Evolutionary conservation across 1,284 basidiomycete species (phyloP).

Genomic region (Kalmanozyma brasiliensis): DNA sequence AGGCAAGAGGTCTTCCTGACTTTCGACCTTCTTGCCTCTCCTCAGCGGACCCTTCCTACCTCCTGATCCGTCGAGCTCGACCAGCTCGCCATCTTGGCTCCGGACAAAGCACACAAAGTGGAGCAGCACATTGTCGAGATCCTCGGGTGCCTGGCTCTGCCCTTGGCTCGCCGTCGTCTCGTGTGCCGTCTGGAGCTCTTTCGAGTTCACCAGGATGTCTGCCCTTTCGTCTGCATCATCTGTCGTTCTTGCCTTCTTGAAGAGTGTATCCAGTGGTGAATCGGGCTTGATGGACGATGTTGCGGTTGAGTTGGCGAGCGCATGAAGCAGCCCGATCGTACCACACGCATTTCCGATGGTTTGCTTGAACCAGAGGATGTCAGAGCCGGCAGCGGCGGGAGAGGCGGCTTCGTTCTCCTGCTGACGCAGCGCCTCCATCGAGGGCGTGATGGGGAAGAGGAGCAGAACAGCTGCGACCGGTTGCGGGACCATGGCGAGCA

Average conservation of each 20-base stretch:
- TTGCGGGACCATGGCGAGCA: conserved; percentile 70
- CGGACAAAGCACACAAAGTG: conserved; percentile 67
- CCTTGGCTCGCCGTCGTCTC: conserved; percentile 56
- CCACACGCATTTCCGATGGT: conserved; percentile 68
- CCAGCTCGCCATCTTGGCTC: conserved; percentile 45
- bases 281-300: conserved; percentile 32
- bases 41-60: conserved; percentile 60
- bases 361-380: conserved; percentile 64
- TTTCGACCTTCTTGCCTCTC: conserved; percentile 39
- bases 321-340: conserved; percentile 67
- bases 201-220: conserved; percentile 35
- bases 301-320: conserved; percentile 61
- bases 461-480: conserved; percentile 71
- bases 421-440: conserved; percentile 40
- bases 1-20: conserved; percentile 44
- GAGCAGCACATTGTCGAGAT: conserved; percentile 60
- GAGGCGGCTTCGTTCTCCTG: conserved; percentile 40
- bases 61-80: conserved; percentile 63
- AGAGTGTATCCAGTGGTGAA: conserved; percentile 54
- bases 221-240: conserved; percentile 30
- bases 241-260: conserved; percentile 46
- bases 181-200: conserved; percentile 56
- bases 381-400: conserved; percentile 15
- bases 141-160: conserved; percentile 60
- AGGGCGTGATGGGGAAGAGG: conserved; percentile 70